phyloP scores from a whole-genome alignment of 352 stramenopile species.

The Paralagenidium karlingii region DNA sequence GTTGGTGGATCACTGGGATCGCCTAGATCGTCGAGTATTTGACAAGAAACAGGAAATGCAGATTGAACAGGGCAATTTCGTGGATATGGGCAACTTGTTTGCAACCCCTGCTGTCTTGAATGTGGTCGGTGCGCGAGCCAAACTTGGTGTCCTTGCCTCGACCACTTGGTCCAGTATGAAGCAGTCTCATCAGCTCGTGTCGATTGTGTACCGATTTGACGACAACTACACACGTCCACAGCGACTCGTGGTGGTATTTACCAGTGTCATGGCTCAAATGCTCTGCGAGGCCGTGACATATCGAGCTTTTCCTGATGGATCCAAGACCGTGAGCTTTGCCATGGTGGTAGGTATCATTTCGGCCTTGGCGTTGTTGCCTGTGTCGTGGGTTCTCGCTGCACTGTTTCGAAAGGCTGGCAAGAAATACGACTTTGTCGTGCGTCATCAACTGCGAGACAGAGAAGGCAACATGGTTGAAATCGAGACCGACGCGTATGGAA shows the following conservation, averaged over 20 bases:
- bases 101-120: constrained; percentile 40
- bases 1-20: constrained; percentile 43
- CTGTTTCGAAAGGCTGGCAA: constrained; percentile 62
- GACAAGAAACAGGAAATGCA: constrained; percentile 22
- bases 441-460: constrained; percentile 46
- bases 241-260: constrained; percentile 55
- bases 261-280: constrained; percentile 53
- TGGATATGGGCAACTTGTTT: constrained; percentile 38
- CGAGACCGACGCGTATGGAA: constrained; percentile 48
- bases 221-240: constrained; percentile 50
- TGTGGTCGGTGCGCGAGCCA: constrained; percentile 30
- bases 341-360: constrained; percentile 42
- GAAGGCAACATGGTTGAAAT: constrained; percentile 45
- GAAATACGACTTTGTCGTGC: constrained; percentile 43
- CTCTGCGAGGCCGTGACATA: constrained; percentile 58
- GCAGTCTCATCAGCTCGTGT: constrained; percentile 51
- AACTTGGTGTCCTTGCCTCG: constrained; percentile 15
- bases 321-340: constrained; percentile 28
- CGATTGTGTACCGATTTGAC: constrained; percentile 61
- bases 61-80: constrained; percentile 32
- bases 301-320: constrained; percentile 21
- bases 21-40: constrained; percentile 17
- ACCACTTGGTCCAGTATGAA: constrained; percentile 39
- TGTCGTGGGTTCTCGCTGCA: constrained; percentile 45
- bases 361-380: constrained; percentile 43